Evolutionary conservation across 1,284 basidiomycete species (phyloP).

Genomic region (Irpex sp.): DNA sequence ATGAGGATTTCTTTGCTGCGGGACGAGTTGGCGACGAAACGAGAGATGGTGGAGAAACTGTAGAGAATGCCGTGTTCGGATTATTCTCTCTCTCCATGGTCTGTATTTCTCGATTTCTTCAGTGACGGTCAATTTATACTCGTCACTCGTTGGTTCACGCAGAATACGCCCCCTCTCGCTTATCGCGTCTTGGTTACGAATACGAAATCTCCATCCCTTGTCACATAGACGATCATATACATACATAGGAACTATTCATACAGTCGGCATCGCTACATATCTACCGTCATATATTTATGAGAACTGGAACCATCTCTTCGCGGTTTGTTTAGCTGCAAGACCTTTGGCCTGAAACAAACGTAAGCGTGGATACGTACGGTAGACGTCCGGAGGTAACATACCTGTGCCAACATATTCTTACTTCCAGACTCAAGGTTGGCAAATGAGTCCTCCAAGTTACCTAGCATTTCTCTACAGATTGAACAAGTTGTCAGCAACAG

Average conservation of each 20-base stretch:
- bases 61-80: not conserved
- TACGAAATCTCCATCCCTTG: no score
- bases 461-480: constrained; percentile 46
- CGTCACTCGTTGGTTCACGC: not conserved
- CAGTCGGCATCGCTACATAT: no score
- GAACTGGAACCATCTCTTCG: constrained; percentile 59
- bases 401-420: constrained; percentile 59
- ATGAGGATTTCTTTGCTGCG: constrained; percentile 62
- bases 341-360: constrained; percentile 44
- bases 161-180: not conserved
- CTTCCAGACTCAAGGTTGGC: constrained; percentile 59
- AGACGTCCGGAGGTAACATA: constrained; percentile 16
- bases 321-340: constrained; percentile 52
- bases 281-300: constrained; percentile 15
- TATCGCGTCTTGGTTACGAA: not conserved
- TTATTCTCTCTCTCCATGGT: no score
- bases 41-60: constrained; percentile 29
- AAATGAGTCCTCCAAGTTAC: constrained; percentile 55
- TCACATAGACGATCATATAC: no score
- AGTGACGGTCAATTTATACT: not conserved
- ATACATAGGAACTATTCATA: no score
- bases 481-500: not conserved
- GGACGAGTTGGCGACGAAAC: constrained; percentile 64
- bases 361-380: constrained; percentile 1
- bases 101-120: not conserved